These are phyloP conservation scores for Panellus pusillus DNA, from an alignment of 768 basidiomycete genomes.

Conservation along the genomic window DNA sequence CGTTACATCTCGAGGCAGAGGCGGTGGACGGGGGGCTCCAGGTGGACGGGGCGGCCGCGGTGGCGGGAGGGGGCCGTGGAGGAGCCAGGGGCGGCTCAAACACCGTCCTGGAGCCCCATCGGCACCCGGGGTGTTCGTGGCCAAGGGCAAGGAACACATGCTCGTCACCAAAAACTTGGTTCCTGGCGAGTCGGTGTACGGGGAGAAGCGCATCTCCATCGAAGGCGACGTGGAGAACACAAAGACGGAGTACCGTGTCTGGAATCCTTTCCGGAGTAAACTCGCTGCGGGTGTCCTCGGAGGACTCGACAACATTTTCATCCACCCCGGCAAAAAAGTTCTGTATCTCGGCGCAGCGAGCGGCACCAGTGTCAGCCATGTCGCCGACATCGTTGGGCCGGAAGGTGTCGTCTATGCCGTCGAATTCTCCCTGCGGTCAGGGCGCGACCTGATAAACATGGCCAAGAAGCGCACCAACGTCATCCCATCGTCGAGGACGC, in stretches of 20 bases:
- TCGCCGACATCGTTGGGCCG: conserved; percentile 98
- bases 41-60: conserved; percentile 49
- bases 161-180: conserved; percentile 98
- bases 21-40: too few species aligned
- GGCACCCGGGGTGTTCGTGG: conserved; percentile 93
- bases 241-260: conserved; percentile 96
- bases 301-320: conserved; percentile 91
- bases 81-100: conserved; percentile 82
- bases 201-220: conserved; percentile 94
- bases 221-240: conserved; percentile 73
- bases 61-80: conserved; percentile 61
- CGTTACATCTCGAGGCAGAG: conserved; percentile 40
- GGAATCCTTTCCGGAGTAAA: conserved; percentile 99
- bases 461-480: conserved; percentile 99
- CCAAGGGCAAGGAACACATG: conserved; percentile 95
- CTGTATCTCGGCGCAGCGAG: conserved; percentile 97
- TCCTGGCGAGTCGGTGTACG: conserved; percentile 97
- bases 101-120: conserved; percentile 92
- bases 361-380: conserved; percentile 97
- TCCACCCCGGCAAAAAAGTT: conserved; percentile 93
- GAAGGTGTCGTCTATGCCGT: conserved; percentile 98
- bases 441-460: conserved; percentile 98
- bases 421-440: conserved; percentile 95
- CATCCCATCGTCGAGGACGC: conserved; percentile 98
- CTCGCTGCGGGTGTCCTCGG: conserved; percentile 95